Conservation (phyloP, 257 asterid genomes). For the Scutellaria baicalensis region DNA sequence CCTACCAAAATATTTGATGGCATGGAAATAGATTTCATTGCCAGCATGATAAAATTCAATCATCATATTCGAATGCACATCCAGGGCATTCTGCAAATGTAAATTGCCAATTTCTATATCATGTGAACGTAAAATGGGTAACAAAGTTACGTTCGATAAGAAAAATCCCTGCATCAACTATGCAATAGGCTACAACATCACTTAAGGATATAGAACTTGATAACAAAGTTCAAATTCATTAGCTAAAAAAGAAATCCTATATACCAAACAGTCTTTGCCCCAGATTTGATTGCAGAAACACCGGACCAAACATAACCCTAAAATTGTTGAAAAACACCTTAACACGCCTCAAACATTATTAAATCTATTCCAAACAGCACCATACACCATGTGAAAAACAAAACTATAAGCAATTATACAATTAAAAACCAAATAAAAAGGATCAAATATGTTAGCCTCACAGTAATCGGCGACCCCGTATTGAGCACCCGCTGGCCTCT, state of each 20-base stretch:
- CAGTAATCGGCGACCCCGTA: slow-evolving; percentile 89
- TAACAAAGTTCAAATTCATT: background rate
- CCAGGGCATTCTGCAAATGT: too few relatives aligned
- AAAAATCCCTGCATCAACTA: background rate
- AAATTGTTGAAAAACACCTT: background rate
- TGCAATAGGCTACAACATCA: background rate
- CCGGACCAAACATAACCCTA: background rate
- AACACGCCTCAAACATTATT: too few relatives aligned
- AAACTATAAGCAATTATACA: background rate
- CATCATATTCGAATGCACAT: background rate
- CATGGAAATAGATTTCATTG: background rate
- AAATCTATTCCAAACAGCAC: background rate
- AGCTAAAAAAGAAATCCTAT: too few relatives aligned
- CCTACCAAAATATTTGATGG: too few relatives aligned
- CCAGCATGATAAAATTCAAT: background rate
- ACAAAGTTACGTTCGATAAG: background rate
- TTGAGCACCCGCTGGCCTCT: slow-evolving; percentile 82
- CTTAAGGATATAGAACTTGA: background rate
- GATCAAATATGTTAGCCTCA: slow-evolving; percentile 21
- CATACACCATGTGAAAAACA: background rate
- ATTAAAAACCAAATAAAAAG: background rate
- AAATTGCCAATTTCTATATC: background rate
- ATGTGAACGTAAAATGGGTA: background rate
- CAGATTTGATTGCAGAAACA: too few relatives aligned
- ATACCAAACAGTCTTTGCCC: too few relatives aligned